phyloP scores from a whole-genome alignment of 202 grass and related monocot species.

The Zoysia matrella region DNA sequence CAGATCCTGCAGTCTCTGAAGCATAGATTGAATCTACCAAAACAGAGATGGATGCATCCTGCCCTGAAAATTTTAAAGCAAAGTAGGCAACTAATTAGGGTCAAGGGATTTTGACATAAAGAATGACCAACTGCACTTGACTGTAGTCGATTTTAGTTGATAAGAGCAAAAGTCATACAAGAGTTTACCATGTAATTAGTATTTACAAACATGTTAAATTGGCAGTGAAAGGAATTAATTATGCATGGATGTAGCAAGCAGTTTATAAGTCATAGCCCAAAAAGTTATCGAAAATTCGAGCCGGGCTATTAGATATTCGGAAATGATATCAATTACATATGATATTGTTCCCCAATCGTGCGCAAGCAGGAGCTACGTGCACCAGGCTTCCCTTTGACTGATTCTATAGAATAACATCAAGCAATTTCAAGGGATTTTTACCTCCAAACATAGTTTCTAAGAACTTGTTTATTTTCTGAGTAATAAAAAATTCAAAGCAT shows the following conservation, averaged over 20 bases:
- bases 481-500: neutral
- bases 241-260: neutral
- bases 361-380: too few relatives aligned
- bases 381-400: too few relatives aligned
- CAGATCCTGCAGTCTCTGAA: constrained; percentile 50
- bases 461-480: neutral
- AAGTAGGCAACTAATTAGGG: neutral
- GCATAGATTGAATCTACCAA: constrained; percentile 79
- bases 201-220: neutral
- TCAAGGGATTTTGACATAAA: neutral
- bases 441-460: neutral
- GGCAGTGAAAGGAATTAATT: neutral
- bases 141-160: neutral
- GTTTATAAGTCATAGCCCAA: too few relatives aligned
- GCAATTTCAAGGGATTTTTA: too few relatives aligned
- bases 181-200: neutral
- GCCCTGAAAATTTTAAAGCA: constrained; percentile 55
- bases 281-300: too few relatives aligned
- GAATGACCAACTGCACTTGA: neutral
- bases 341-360: too few relatives aligned
- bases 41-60: constrained; percentile 57
- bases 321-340: too few relatives aligned
- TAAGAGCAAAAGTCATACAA: neutral
- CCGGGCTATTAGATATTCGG: too few relatives aligned
- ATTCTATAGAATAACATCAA: too few relatives aligned